Percentiles rank a stretch among this genome's conserved stretches.
These are phyloP conservation scores for Talaromyces sp. DNA, from an alignment of 2,329 filamentous ascomycete genomes.

Conservation along the genomic window DNA sequence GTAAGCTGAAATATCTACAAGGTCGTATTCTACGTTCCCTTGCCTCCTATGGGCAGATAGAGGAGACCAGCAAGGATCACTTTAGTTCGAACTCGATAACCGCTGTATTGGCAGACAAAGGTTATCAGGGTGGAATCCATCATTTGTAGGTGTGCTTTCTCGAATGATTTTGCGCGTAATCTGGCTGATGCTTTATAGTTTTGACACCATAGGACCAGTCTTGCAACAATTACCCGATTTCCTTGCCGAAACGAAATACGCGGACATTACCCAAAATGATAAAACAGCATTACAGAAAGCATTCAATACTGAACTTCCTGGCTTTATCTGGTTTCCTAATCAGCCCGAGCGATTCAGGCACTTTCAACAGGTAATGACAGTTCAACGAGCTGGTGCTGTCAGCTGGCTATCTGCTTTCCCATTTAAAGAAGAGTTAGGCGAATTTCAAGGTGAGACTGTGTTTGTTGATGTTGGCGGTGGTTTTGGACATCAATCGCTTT, in stretches of 20 bases:
- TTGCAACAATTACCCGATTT: not conserved
- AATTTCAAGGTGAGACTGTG: not conserved
- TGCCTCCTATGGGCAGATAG: conserved; percentile 20
- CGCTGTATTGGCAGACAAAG: not conserved
- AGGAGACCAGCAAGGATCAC: conserved; percentile 18
- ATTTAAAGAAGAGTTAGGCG: not conserved
- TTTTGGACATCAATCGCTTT: conserved; percentile 8
- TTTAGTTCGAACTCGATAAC: conserved; percentile 24
- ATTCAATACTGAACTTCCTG: not conserved
- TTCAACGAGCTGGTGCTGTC: no score
- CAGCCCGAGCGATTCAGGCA: no score
- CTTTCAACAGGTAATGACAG: no score
- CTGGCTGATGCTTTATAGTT: not conserved
- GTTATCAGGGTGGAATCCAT: not conserved
- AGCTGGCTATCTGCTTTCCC: no score
- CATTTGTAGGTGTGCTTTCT: not conserved
- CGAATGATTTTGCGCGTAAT: no score
- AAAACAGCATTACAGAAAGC: not conserved
- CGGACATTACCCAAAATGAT: not conserved
- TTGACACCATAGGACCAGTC: not conserved
- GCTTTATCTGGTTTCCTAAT: no score
- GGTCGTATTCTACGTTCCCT: conserved; percentile 26
- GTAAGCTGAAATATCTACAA: no score
- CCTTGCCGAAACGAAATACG: not conserved
- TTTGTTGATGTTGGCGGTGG: conserved; percentile 14